A percentile compares a stretch with the other conserved stretches of the same genome.
phyloP scores from a whole-genome alignment of 495 filamentous ascomycete genomes.

The Penicillium steckii region DNA sequence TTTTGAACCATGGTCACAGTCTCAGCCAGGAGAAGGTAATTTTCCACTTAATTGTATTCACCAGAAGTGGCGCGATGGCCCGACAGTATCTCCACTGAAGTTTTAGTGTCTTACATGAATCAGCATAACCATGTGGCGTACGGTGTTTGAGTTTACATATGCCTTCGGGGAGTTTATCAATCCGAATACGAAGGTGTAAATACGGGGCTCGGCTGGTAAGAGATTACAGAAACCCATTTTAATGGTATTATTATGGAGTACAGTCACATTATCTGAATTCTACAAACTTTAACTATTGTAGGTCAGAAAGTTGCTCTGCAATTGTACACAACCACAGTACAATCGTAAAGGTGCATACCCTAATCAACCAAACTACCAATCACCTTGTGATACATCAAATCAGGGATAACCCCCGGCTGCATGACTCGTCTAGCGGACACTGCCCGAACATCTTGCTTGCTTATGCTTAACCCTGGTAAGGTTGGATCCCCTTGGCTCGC shows the following conservation, averaged over 20 bases:
- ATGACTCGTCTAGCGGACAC: constrained; percentile 27
- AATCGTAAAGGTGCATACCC: background rate
- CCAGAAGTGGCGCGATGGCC: constrained; percentile 11
- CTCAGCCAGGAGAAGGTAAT: constrained; percentile 7
- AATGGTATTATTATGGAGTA: too few species aligned
- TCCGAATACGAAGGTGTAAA: constrained; percentile 22
- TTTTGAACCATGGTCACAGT: constrained; percentile 17
- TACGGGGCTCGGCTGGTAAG: background rate
- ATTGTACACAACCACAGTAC: background rate
- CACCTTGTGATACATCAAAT: constrained; percentile 22
- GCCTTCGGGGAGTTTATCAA: constrained; percentile 18
- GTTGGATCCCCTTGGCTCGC: constrained; percentile 35
- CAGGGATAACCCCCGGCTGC: constrained; percentile 19
- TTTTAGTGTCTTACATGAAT: constrained; percentile 24
- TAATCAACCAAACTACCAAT: background rate
- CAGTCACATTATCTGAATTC: too few species aligned
- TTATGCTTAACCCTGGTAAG: constrained; percentile 51
- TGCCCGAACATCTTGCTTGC: constrained; percentile 28
- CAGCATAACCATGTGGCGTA: constrained; percentile 27
- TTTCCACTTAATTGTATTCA: constrained; percentile 7
- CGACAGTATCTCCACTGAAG: too few species aligned
- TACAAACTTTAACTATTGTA: too few species aligned
- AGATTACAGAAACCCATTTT: too few species aligned
- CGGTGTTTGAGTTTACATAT: constrained; percentile 21
- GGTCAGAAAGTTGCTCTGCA: background rate